phyloP scores from a whole-genome alignment of 2,329 filamentous ascomycete species.

The Teratosphaeriaceae sp. region DNA sequence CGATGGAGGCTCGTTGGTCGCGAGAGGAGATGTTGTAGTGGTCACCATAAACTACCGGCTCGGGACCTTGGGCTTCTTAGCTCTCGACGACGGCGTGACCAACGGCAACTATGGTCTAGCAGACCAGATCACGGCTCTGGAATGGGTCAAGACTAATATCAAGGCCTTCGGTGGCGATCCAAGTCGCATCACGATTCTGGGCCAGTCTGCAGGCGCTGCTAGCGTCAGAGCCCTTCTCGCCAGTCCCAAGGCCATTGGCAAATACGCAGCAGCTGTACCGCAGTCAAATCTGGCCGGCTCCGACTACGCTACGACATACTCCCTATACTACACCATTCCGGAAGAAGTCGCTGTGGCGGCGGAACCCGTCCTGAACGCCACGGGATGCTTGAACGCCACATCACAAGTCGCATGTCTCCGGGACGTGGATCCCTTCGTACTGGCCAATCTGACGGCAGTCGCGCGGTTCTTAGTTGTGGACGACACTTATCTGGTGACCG shows the following conservation, averaged over 20 bases:
- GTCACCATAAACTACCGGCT: constrained; percentile 59
- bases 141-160: constrained; percentile 52
- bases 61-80: constrained; percentile 49
- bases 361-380: constrained; percentile 16
- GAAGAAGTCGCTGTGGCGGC: constrained; percentile 12
- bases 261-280: constrained; percentile 44
- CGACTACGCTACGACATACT: constrained; percentile 8
- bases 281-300: constrained; percentile 9
- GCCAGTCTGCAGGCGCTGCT: constrained; percentile 31
- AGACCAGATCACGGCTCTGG: constrained; percentile 54
- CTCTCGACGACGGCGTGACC: constrained; percentile 35
- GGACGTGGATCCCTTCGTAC: constrained; percentile 16
- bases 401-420: constrained; percentile 18
- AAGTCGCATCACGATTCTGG: constrained; percentile 32
- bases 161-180: constrained; percentile 50
- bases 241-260: constrained; percentile 34
- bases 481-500: constrained; percentile 24
- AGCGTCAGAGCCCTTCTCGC: constrained; percentile 39
- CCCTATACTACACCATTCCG: constrained; percentile 6
- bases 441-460: constrained; percentile 14
- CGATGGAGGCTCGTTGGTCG: constrained; percentile 40
- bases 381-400: constrained; percentile 14
- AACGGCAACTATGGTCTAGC: constrained; percentile 55
- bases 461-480: constrained; percentile 29
- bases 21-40: constrained; percentile 39